These are phyloP conservation scores for Colletotrichum sp. DNA, from an alignment of 2,329 filamentous ascomycete genomes.

Conservation along the genomic window DNA sequence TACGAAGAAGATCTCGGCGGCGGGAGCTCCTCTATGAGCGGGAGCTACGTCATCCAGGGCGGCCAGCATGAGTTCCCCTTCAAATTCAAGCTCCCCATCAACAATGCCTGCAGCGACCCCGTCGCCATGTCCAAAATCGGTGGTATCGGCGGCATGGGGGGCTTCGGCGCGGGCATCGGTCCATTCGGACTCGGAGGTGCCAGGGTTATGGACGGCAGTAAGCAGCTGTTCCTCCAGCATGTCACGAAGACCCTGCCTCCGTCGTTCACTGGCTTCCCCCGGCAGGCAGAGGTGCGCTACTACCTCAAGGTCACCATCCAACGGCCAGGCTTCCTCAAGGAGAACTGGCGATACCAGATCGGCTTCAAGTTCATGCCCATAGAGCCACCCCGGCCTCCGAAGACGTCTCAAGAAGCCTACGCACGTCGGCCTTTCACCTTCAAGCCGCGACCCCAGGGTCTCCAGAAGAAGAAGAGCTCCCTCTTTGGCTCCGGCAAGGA, in stretches of 20 bases:
- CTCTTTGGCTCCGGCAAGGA: conserved; percentile 56
- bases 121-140: conserved; percentile 59
- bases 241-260: conserved; percentile 88
- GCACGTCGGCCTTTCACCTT: conserved; percentile 75
- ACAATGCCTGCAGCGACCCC: conserved; percentile 70
- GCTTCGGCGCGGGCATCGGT: conserved; percentile 48
- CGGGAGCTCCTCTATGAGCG: conserved; percentile 42
- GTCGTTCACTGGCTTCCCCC: conserved; percentile 84
- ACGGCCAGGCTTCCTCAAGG: conserved; percentile 85
- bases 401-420: conserved; percentile 79
- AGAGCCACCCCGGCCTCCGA: conserved; percentile 78
- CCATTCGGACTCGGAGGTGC: conserved; percentile 57
- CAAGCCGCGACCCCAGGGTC: conserved; percentile 40
- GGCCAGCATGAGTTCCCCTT: conserved; percentile 81
- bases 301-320: conserved; percentile 96
- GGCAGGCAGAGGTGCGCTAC: conserved; percentile 89
- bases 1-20: conserved; percentile 46
- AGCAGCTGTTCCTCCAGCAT: conserved; percentile 70
- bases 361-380: conserved; percentile 91
- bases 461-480: conserved; percentile 58
- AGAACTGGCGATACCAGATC: conserved; percentile 76
- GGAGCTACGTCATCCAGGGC: conserved; percentile 64
- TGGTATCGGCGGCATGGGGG: conserved; percentile 59
- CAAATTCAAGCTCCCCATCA: conserved; percentile 78
- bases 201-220: conserved; percentile 67